A percentile compares a stretch with the other conserved stretches of the same genome.
Conservation (phyloP, 306 rosid genomes). For the Lathyrus tuberosus region DNA sequence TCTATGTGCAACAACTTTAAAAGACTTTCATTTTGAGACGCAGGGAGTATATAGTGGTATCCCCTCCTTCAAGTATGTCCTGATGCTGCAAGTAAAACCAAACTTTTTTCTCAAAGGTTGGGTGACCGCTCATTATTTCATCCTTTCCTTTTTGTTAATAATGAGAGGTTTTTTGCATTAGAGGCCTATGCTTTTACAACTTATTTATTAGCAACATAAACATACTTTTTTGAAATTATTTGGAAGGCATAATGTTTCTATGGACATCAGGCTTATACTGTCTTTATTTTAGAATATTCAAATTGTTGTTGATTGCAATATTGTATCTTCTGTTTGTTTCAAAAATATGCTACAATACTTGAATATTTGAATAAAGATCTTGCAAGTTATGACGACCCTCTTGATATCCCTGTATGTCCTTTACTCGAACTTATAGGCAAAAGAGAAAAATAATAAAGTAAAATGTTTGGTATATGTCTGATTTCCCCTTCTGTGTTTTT, state of each 20-base stretch:
- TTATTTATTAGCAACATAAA: background rate
- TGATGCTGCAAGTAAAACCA: conserved; percentile 73
- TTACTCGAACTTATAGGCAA: conserved; percentile 12
- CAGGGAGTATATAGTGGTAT: conserved; percentile 52
- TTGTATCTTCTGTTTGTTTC: conserved; percentile 37
- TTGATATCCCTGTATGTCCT: conserved; percentile 72
- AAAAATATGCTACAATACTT: conserved; percentile 71
- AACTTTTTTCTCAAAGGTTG: conserved; percentile 80
- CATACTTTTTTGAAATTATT: conserved; percentile 1
- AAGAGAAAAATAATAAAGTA: background rate
- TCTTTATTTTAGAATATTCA: conserved; percentile 14
- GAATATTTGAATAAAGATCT: conserved; percentile 86
- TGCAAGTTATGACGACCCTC: conserved; percentile 80
- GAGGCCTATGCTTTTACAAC: no score
- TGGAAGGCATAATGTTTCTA: conserved; percentile 4
- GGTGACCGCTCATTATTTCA: conserved; percentile 44
- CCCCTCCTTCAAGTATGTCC: conserved; percentile 79
- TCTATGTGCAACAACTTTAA: no score
- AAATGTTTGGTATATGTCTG: conserved; percentile 13
- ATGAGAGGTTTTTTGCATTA: no score
- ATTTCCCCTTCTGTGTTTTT: background rate
- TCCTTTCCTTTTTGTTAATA: no score
- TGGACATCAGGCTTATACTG: conserved; percentile 7
- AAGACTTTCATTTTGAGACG: no score
- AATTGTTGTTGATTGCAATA: conserved; percentile 3